Conservation (phyloP, 208 protist species). For the Acanthamoeba pearcei region DNA sequence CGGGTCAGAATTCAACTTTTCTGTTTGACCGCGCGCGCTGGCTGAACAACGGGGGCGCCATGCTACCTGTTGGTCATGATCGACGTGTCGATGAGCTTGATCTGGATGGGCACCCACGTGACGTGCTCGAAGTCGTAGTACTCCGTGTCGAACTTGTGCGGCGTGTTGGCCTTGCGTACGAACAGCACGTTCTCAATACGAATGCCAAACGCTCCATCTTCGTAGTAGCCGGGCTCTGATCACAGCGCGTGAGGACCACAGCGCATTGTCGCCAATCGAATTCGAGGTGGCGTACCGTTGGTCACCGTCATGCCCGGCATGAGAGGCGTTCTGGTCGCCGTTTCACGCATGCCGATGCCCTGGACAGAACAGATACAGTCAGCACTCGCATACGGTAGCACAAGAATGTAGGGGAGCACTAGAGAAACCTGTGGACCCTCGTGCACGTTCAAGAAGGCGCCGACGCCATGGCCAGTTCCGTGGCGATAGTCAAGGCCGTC, state of each 20-base stretch:
- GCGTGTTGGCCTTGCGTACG: conserved; percentile 88
- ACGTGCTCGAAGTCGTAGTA: conserved; percentile 89
- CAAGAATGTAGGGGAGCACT: neutral
- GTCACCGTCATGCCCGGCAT: conserved; percentile 85
- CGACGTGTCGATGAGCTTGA: conserved; percentile 91
- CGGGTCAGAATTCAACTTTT: neutral
- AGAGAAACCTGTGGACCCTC: conserved; percentile 88
- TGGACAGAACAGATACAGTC: neutral
- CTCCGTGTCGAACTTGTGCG: conserved; percentile 55
- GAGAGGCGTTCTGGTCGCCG: neutral
- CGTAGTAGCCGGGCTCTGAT: conserved; percentile 97
- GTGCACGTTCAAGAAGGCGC: conserved; percentile 97
- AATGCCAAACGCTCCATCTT: conserved; percentile 97
- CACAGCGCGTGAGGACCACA: neutral
- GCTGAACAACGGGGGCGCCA: neutral
- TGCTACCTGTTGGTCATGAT: conserved; percentile 90
- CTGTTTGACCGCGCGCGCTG: neutral
- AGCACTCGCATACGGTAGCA: neutral
- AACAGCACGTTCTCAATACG: conserved; percentile 98
- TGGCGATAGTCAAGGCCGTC: conserved; percentile 96
- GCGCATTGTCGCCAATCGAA: neutral
- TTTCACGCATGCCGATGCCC: conserved; percentile 69
- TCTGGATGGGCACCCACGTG: conserved; percentile 94
- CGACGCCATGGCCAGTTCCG: conserved; percentile 98
- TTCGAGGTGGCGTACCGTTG: conserved; percentile 74